Percentiles rank a stretch among this genome's conserved stretches.
phyloP scores from a whole-genome alignment of 2,329 filamentous ascomycete species.

The Botryosphaeria dothidea region DNA sequence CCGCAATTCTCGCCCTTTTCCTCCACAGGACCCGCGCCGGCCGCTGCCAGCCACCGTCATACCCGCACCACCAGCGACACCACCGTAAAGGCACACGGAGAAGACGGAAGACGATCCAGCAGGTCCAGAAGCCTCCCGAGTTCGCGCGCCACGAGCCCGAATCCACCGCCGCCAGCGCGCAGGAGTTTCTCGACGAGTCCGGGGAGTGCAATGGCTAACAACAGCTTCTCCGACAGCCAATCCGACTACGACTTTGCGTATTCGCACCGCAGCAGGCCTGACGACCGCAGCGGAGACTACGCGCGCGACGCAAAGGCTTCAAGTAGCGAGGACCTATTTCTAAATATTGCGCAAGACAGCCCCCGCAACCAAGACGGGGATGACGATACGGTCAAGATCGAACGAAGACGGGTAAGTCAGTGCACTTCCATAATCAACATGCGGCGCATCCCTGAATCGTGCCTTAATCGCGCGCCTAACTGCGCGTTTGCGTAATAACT shows the following conservation, averaged over 20 bases:
- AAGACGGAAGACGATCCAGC: background rate
- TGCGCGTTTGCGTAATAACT: slow-evolving; percentile 11
- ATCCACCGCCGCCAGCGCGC: slow-evolving; percentile 6
- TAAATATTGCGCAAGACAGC: slow-evolving; percentile 43
- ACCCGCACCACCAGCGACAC: slow-evolving; percentile 22
- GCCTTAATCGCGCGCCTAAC: slow-evolving; percentile 15
- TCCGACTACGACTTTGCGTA: slow-evolving; percentile 33
- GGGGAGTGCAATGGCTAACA: slow-evolving; percentile 24
- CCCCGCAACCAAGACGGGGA: slow-evolving; percentile 25
- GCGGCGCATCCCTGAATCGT: slow-evolving; percentile 15
- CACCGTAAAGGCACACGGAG: slow-evolving; percentile 14
- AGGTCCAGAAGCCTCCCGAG: slow-evolving; percentile 11
- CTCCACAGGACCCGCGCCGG: background rate
- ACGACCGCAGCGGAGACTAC: slow-evolving; percentile 12
- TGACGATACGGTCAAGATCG: slow-evolving; percentile 31
- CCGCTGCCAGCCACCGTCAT: slow-evolving; percentile 21
- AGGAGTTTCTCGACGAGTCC: slow-evolving; percentile 21
- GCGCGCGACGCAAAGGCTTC: slow-evolving; percentile 4
- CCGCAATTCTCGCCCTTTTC: slow-evolving; percentile 28
- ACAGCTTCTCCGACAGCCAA: slow-evolving; percentile 28
- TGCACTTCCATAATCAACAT: slow-evolving; percentile 14
- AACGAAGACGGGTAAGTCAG: slow-evolving; percentile 34
- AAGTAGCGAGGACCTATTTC: slow-evolving; percentile 41
- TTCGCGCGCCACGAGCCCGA: slow-evolving; percentile 13
- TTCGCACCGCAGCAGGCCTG: slow-evolving; percentile 27